These are phyloP conservation scores for Pyrenophora seminiperda DNA, from an alignment of 2,329 filamentous ascomycete genomes.

Conservation along the genomic window DNA sequence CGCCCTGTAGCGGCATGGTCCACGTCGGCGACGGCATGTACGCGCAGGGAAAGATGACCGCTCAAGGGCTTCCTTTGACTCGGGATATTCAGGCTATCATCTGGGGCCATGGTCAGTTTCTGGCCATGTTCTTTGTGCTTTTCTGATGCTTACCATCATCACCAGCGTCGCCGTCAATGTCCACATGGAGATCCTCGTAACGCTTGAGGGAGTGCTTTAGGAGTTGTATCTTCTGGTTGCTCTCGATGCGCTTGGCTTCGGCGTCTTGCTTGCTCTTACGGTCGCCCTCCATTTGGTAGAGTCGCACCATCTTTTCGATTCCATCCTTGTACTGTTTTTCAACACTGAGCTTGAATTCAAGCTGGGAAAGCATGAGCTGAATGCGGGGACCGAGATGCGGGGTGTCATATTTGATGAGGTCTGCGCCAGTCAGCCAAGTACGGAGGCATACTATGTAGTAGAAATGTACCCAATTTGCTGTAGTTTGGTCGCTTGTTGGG, in stretches of 20 bases:
- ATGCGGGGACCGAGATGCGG: conserved; percentile 94
- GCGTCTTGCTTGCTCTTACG: conserved; percentile 94
- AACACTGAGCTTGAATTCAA: conserved; percentile 98
- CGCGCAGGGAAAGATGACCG: conserved; percentile 82
- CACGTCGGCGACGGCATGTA: conserved; percentile 89
- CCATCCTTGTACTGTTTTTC: conserved; percentile 99
- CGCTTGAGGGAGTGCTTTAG: conserved; percentile 93
- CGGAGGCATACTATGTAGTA: neutral
- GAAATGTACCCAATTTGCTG: conserved; percentile 82
- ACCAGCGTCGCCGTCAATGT: conserved; percentile 75
- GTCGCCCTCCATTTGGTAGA: conserved; percentile 97
- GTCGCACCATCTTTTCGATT: conserved; percentile 98
- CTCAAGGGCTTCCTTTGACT: conserved; percentile 96
- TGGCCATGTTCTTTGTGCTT: neutral
- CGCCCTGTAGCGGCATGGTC: conserved; percentile 83
- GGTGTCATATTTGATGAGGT: conserved; percentile 98
- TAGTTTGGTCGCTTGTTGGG: conserved; percentile 79
- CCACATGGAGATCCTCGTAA: conserved; percentile 96
- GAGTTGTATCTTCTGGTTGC: conserved; percentile 96
- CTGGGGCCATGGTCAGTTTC: conserved; percentile 57
- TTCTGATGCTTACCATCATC: conserved; percentile 70
- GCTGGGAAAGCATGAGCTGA: conserved; percentile 97
- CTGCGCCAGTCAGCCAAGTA: conserved; percentile 53
- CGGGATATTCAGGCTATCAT: conserved; percentile 94
- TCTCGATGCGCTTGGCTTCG: conserved; percentile 86